Conservation (phyloP, 768 basidiomycete species). For the Cystobasidium onofrii region DNA sequence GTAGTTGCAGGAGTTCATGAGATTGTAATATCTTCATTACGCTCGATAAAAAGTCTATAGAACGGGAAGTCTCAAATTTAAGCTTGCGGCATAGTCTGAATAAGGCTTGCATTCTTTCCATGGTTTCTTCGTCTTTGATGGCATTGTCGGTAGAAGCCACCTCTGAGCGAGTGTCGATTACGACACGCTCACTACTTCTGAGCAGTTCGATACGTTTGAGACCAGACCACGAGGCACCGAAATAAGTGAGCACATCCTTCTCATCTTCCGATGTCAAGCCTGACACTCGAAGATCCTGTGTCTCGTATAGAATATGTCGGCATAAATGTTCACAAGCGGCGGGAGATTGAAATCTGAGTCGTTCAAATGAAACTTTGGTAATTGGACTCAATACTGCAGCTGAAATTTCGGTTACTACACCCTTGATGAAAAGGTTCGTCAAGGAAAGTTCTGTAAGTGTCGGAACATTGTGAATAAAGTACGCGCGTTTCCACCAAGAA, state of each 20-base stretch:
- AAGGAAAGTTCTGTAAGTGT: neutral
- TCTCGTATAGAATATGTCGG: neutral
- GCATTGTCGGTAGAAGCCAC: too few relatives aligned
- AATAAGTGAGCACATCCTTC: neutral
- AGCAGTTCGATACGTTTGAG: neutral
- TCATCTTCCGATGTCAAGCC: too few relatives aligned
- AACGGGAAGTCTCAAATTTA: neutral
- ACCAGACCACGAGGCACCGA: neutral
- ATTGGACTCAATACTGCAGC: conserved; percentile 1
- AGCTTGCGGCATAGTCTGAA: neutral
- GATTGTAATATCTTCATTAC: neutral
- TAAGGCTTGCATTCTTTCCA: neutral
- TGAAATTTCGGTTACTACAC: neutral
- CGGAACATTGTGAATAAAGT: neutral
- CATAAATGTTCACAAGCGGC: neutral
- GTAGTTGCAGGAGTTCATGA: neutral
- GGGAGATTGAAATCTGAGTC: neutral
- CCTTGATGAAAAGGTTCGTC: neutral
- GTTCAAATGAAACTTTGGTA: neutral
- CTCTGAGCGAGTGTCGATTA: too few relatives aligned
- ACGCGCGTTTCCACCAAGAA: neutral
- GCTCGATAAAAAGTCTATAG: neutral
- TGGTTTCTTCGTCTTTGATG: neutral
- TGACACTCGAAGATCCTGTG: neutral
- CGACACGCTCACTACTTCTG: too few relatives aligned